Conservation (phyloP, 495 filamentous ascomycete genomes). For the Neurospora cerealis region DNA sequence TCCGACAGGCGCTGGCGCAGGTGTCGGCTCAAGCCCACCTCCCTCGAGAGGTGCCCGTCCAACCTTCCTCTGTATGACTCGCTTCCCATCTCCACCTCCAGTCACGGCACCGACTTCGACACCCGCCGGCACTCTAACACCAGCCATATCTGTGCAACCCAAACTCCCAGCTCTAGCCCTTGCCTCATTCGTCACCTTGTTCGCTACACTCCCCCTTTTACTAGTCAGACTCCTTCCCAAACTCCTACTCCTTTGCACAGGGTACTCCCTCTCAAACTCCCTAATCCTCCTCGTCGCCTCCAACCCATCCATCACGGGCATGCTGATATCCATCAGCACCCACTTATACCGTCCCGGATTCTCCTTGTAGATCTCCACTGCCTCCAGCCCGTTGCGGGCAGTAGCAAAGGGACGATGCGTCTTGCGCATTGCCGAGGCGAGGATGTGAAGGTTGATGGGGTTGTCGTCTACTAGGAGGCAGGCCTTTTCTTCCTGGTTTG, state of each 20-base stretch:
- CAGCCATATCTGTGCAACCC: not conserved
- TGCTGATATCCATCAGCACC: constrained; percentile 49
- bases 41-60: not conserved
- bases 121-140: not conserved
- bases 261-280: constrained; percentile 36
- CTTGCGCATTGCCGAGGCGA: constrained; percentile 46
- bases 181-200: not conserved
- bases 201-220: not conserved
- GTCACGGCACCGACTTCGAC: not conserved
- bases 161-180: not conserved
- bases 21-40: not conserved
- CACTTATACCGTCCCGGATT: constrained; percentile 24
- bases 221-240: not conserved
- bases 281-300: constrained; percentile 54
- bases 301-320: constrained; percentile 65
- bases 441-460: constrained; percentile 30
- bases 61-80: not conserved
- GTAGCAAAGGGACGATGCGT: constrained; percentile 39
- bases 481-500: not conserved
- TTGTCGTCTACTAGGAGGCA: constrained; percentile 39
- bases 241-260: not conserved
- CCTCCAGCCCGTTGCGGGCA: constrained; percentile 49
- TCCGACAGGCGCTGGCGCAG: not conserved
- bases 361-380: constrained; percentile 40
- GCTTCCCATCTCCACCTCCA: not conserved